Evolutionary conservation across 768 basidiomycete species (phyloP), one percentile per base, ranked within the genome.

Genomic region (Lentinula aciculospora): DNA sequence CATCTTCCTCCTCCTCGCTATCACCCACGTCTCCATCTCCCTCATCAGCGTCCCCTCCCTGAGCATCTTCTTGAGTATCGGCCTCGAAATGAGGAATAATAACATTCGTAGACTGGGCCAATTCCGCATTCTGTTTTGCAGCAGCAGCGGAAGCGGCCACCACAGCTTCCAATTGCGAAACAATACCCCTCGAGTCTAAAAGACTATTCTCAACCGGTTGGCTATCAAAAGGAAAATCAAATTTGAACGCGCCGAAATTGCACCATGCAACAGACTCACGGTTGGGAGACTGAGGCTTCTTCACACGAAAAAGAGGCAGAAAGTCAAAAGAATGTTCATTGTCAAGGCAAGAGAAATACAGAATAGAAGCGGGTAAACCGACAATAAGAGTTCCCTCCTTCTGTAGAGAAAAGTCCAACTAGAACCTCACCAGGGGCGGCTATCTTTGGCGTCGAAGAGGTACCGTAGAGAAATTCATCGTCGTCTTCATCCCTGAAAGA

Each of bases 401-500:
- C 46, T 28, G 29, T 27, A 31, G 29, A 23, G 21, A 47, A 47
- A 67, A 64, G 61, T 45, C 62, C 59, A 63, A 62, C 62, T 62
- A 65, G 67, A 61, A 60, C 74, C 81, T 81, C 73, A 83, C 82
- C 78, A 75, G 78, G 74, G 47, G 71, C 68, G 47, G 71, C 68
- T 61, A 65, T 59, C 36, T 65, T 66, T 49, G 69, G 58, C 55
- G 71, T 67, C 44, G 72, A 58, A 59, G 82, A 73, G 59, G 80
- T 79, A 58, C 89, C 89, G 64, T 90, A 91, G 61, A 90, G 72
- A 67, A 87, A 89, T 25, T 88, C 87, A 70, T 91, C 88, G 66
- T 53, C 51, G 15, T 92, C 89, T 72, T 89, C 88, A 67, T 89
- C 87, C 82, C 83, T 85, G 17, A 31, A 17, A 44, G 23, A 15